Percentiles rank a stretch among this genome's conserved stretches.
These are phyloP conservation scores for Fraxinus nigra DNA, from an alignment of 305 asterid species.

Conservation along the genomic window DNA sequence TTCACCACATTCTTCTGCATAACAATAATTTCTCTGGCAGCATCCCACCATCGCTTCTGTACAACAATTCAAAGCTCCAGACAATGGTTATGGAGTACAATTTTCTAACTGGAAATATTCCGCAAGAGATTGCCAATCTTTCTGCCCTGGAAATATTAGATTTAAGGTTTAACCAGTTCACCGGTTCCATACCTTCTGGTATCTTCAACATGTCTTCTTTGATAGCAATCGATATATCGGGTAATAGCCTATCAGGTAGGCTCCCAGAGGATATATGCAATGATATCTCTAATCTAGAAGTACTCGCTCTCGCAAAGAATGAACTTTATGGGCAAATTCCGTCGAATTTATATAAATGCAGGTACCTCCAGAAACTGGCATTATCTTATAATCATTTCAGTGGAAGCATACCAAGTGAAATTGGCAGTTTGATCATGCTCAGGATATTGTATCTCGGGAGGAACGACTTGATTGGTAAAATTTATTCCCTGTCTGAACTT, in stretches of 20 bases:
- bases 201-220: conserved; percentile 13
- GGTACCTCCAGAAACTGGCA: conserved; percentile 19
- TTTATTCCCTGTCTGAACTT: not conserved
- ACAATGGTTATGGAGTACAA: conserved; percentile 11
- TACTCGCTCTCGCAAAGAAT: conserved; percentile 17
- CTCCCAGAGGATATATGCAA: conserved; percentile 21
- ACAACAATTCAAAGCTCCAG: conserved; percentile 19
- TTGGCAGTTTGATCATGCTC: conserved; percentile 28
- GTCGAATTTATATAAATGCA: conserved; percentile 27
- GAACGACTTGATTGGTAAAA: conserved; percentile 22
- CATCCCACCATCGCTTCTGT: conserved; percentile 18
- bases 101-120: conserved; percentile 31
- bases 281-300: not conserved
- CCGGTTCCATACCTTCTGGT: conserved; percentile 7
- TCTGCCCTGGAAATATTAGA: not conserved
- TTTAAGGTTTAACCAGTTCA: not conserved
- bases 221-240: conserved; percentile 15
- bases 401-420: conserved; percentile 27
- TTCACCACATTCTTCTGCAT: conserved; percentile 4
- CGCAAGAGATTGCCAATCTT: conserved; percentile 5
- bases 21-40: conserved; percentile 26
- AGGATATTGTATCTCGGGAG: conserved; percentile 8
- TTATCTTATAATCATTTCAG: conserved; percentile 23
- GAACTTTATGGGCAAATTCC: conserved; percentile 28
- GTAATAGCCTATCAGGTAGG: conserved; percentile 23